Conservation (phyloP, 2,329 filamentous ascomycete species). For the Sclerotinia minor region DNA sequence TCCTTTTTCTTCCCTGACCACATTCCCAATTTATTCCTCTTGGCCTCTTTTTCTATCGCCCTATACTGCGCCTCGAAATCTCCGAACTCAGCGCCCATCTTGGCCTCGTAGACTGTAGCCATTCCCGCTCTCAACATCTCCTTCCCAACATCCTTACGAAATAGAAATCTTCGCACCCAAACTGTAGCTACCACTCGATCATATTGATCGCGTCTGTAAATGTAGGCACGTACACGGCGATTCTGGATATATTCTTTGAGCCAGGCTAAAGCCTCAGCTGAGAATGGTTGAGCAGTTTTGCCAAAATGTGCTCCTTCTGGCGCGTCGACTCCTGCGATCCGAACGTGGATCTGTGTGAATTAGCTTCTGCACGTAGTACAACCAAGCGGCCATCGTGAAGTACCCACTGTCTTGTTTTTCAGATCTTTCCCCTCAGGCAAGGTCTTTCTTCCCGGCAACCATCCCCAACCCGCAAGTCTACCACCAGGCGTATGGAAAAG, state of each 20-base stretch:
- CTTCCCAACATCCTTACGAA: slow-evolving; percentile 78
- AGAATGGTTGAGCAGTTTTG: slow-evolving; percentile 78
- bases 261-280: slow-evolving; percentile 78
- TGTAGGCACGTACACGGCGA: slow-evolving; percentile 74
- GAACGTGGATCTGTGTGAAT: slow-evolving; percentile 71
- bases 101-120: slow-evolving; percentile 93
- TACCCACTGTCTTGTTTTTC: slow-evolving; percentile 72
- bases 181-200: slow-evolving; percentile 87
- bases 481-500: slow-evolving; percentile 96
- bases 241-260: slow-evolving; percentile 71
- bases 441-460: slow-evolving; percentile 65
- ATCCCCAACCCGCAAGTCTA: slow-evolving; percentile 84
- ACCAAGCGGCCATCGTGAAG: background rate
- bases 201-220: slow-evolving; percentile 89
- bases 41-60: slow-evolving; percentile 66
- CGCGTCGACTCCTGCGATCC: slow-evolving; percentile 89
- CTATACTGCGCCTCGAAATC: slow-evolving; percentile 62
- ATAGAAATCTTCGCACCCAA: slow-evolving; percentile 63
- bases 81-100: slow-evolving; percentile 85
- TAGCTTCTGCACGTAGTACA: background rate
- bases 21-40: slow-evolving; percentile 65
- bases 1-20: slow-evolving; percentile 66
- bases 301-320: slow-evolving; percentile 94
- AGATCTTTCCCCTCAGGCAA: slow-evolving; percentile 70
- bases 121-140: slow-evolving; percentile 85